Evolutionary conservation across 2,329 filamentous ascomycete genomes (phyloP).

Genomic region (Orbilia blumenaviensis): DNA sequence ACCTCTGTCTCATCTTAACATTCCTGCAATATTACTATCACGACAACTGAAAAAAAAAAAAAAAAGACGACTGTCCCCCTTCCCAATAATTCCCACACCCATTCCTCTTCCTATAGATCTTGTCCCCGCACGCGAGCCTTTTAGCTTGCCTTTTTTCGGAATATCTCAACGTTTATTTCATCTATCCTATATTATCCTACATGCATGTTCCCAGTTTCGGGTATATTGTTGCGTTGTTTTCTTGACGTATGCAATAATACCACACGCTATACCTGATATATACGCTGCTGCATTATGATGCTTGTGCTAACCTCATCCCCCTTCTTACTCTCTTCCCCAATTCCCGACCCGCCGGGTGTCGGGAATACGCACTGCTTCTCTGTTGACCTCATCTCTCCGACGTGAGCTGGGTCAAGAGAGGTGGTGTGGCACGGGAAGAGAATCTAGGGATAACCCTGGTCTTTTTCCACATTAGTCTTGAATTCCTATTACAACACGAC

Average conservation of each 20-base stretch:
- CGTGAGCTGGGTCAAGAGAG: constrained; percentile 11
- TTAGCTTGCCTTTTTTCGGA: constrained; percentile 43
- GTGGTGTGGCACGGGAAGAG: constrained; percentile 21
- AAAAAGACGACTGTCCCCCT: no score
- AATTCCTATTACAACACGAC: constrained; percentile 50
- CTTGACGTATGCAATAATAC: constrained; percentile 52
- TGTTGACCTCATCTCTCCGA: constrained; percentile 15
- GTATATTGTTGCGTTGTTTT: constrained; percentile 55
- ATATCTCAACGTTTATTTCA: constrained; percentile 51
- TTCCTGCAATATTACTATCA: constrained; percentile 14
- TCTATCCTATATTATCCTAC: constrained; percentile 48
- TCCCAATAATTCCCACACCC: background rate
- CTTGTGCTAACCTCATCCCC: constrained; percentile 37
- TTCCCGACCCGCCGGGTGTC: constrained; percentile 39
- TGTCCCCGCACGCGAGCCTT: constrained; percentile 38
- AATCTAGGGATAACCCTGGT: constrained; percentile 5
- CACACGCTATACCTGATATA: constrained; percentile 38
- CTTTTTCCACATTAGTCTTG: constrained; percentile 29
- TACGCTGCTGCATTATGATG: constrained; percentile 33
- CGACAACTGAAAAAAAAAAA: constrained; percentile 28
- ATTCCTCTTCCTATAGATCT: constrained; percentile 6
- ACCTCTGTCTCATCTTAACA: constrained; percentile 13
- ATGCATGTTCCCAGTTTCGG: constrained; percentile 48
- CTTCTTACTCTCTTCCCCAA: constrained; percentile 25
- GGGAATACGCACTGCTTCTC: constrained; percentile 21